Percentiles rank a stretch among this genome's conserved stretches.
phyloP scores from a whole-genome alignment of 2,329 filamentous ascomycete genomes.

The Aspergillus fumigatus region DNA sequence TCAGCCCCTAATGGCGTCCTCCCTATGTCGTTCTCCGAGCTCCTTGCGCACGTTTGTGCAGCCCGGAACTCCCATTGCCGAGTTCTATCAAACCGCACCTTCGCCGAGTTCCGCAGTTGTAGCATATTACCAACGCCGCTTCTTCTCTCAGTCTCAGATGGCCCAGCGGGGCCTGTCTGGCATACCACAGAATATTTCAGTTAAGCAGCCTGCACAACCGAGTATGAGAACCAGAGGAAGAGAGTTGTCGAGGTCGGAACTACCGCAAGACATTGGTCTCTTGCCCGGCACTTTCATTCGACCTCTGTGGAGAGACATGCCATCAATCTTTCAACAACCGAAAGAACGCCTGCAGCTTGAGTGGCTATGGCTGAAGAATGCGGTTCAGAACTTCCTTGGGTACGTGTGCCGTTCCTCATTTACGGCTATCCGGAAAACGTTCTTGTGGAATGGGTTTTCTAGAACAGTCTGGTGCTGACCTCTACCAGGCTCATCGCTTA shows the following conservation, averaged over 20 bases:
- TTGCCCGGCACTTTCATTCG: constrained; percentile 41
- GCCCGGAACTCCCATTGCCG: constrained; percentile 12
- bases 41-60: constrained; percentile 17
- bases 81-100: constrained; percentile 1
- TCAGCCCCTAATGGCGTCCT: constrained; percentile 29
- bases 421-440: neutral
- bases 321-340: constrained; percentile 37
- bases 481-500: constrained; percentile 26
- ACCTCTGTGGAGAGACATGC: constrained; percentile 37
- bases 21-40: constrained; percentile 22
- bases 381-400: constrained; percentile 32
- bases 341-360: constrained; percentile 34
- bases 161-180: constrained; percentile 17
- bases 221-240: constrained; percentile 35
- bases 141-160: constrained; percentile 29
- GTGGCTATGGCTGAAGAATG: constrained; percentile 36
- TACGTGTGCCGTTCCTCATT: constrained; percentile 16
- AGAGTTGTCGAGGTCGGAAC: constrained; percentile 26
- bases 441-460: neutral
- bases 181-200: constrained; percentile 17
- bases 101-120: constrained; percentile 3
- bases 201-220: constrained; percentile 32
- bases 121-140: constrained; percentile 25
- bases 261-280: constrained; percentile 44
- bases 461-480: constrained; percentile 9